These are phyloP conservation scores for Globisporangium carolinianum DNA, from an alignment of 352 stramenopile species.

Conservation along the genomic window DNA sequence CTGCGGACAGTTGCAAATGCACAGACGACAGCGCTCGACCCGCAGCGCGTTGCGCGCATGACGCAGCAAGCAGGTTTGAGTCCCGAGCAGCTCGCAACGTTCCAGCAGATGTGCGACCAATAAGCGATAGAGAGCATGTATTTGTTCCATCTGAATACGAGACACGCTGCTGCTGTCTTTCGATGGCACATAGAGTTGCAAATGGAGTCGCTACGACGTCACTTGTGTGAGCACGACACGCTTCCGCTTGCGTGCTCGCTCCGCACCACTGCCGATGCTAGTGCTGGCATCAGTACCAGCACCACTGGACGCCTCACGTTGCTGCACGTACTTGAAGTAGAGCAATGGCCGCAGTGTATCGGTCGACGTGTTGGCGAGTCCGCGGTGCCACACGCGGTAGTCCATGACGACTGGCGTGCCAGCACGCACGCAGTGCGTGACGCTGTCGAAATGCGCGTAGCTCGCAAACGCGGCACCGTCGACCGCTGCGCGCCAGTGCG, in stretches of 20 bases:
- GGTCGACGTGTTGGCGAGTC: slow-evolving; percentile 36
- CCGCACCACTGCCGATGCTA: background rate
- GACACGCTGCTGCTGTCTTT: too few relatives aligned
- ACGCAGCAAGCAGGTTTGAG: slow-evolving; percentile 22
- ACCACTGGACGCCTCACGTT: background rate
- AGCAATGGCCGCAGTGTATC: slow-evolving; percentile 41
- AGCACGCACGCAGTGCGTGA: slow-evolving; percentile 40
- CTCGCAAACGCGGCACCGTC: slow-evolving; percentile 34
- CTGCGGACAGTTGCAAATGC: background rate
- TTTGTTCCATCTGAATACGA: too few relatives aligned
- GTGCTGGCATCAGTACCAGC: background rate
- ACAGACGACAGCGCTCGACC: background rate
- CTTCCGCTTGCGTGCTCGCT: slow-evolving; percentile 3
- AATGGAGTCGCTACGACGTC: background rate
- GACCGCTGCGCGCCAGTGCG: slow-evolving; percentile 38
- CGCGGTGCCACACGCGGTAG: slow-evolving; percentile 75
- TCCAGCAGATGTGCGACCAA: slow-evolving; percentile 8
- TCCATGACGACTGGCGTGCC: slow-evolving; percentile 68
- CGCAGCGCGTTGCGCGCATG: slow-evolving; percentile 9
- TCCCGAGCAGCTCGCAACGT: slow-evolving; percentile 18
- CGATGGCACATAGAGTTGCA: too few relatives aligned
- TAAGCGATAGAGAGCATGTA: too few relatives aligned
- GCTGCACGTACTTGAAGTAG: slow-evolving; percentile 63
- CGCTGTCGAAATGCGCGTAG: slow-evolving; percentile 43
- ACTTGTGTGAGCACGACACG: slow-evolving; percentile 3